Conservation (phyloP, 2,329 filamentous ascomycete genomes). For the Alternaria sp. region DNA sequence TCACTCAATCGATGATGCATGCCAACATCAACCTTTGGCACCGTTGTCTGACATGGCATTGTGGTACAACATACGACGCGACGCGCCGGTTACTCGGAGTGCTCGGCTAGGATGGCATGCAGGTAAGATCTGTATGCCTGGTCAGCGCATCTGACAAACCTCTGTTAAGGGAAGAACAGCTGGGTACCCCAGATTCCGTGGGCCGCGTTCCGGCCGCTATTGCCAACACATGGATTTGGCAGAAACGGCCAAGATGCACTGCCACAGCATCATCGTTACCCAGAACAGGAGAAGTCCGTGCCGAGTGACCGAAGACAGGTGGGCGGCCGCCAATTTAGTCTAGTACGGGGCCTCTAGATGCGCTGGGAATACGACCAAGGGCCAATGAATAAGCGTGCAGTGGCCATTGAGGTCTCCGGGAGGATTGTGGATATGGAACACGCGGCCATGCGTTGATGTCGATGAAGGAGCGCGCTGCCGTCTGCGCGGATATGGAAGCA, state of each 20-base stretch:
- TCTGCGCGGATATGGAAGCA: neutral
- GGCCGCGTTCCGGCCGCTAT: conserved; percentile 19
- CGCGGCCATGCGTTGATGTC: neutral
- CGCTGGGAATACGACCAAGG: conserved; percentile 20
- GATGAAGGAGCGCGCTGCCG: neutral
- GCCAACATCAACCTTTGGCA: neutral
- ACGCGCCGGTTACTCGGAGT: neutral
- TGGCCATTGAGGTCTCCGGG: conserved; percentile 14
- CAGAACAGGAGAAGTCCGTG: conserved; percentile 13
- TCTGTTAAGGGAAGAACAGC: neutral
- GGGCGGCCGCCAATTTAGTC: conserved; percentile 25
- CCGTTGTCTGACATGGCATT: neutral
- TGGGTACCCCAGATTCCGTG: conserved; percentile 11
- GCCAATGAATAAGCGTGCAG: conserved; percentile 24
- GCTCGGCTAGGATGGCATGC: conserved; percentile 2
- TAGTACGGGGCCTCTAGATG: conserved; percentile 20
- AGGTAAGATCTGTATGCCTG: neutral
- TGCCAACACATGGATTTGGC: conserved; percentile 9
- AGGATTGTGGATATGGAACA: conserved; percentile 10
- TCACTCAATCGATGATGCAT: neutral
- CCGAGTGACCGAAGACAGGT: conserved; percentile 21
- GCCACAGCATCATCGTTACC: conserved; percentile 29
- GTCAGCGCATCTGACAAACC: conserved; percentile 4
- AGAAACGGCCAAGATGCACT: conserved; percentile 21
- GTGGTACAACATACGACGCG: neutral